A percentile compares a stretch with the other conserved stretches of the same genome.
These are phyloP conservation scores for Fusarium oxysporum DNA, from an alignment of 2,329 filamentous ascomycete species.

Conservation along the genomic window DNA sequence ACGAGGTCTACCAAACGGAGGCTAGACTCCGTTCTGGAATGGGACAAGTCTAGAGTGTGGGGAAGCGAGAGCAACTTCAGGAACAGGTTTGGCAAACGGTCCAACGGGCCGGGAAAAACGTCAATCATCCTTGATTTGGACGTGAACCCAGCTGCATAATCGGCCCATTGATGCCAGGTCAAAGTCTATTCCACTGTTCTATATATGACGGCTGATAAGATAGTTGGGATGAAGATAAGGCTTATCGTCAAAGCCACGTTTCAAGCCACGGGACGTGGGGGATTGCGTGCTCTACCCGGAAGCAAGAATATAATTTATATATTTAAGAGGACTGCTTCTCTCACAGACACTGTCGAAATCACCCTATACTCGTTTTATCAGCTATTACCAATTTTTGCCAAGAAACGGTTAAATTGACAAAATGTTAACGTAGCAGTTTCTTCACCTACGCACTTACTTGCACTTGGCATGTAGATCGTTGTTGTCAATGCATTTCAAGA, in stretches of 20 bases:
- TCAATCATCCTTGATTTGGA: not conserved
- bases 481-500: not conserved
- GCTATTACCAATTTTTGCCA: not conserved
- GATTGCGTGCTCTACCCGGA: not conserved
- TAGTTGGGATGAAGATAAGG: not conserved
- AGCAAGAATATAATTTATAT: not conserved
- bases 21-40: constrained; percentile 13
- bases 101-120: constrained; percentile 6
- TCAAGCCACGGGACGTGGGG: not conserved
- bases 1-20: constrained; percentile 7
- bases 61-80: not conserved
- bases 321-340: not conserved
- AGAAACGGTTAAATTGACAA: not conserved
- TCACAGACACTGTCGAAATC: not conserved
- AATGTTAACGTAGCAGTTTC: not conserved
- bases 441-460: not conserved
- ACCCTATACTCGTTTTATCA: not conserved
- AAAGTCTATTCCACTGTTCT: not conserved
- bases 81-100: constrained; percentile 7
- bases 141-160: not conserved
- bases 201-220: not conserved
- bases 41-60: constrained; percentile 11
- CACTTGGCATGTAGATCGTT: not conserved
- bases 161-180: not conserved
- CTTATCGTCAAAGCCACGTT: not conserved